Evolutionary conservation across 805 yeast genomes (phyloP), one percentile per base, ranked within the genome.

Genomic region (Hanseniaspora vineae): DNA sequence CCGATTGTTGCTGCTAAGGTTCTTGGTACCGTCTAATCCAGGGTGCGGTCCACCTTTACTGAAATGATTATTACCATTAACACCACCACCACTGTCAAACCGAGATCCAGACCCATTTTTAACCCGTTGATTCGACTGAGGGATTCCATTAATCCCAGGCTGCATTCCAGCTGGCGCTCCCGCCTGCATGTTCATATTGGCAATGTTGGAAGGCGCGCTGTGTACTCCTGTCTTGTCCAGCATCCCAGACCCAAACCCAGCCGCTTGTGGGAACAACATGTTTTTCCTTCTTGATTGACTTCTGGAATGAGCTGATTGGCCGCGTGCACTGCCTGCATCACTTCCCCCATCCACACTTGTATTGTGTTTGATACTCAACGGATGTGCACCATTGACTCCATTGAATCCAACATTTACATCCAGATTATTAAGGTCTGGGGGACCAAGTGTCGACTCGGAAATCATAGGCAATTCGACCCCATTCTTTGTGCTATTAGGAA

Each of bases 1-100:
- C 18, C 45, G n/a, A n/a, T n/a, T 44, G 43, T 44, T 49, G 39
- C 44, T 44, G 44, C 39, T 35, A 31, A 17, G 6, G 31, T 43
- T 31, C 29, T 45, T 35, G 6, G 29, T 23, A 23, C 29, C 8
- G 44, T 46, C 32, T 42, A 33, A 33, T 33, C 29, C 29, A 23
- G 29, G 8, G 8, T 23, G 29, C 29, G 29, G 29, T 23, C 29
- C 29, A 23, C 29, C 8, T 23, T 23, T 23, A 23, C 8, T 23
- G 8, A 23, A 23, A 23, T 23, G n/a, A n/a, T n/a, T n/a, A n/a
- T 31, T 31, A 12, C 12, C 12, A 10, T 40, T 29, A 42, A 44
- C 19, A 19, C 37, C 32, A 35, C 43, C 33, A 42, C 42, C 44
- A 15, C 31, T n/a, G 37, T n/a, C 37, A 33, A n/a, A 12, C 14